phyloP scores from a whole-genome alignment of 2,329 filamentous ascomycete species.

The Teratosphaeria gauchensis region DNA sequence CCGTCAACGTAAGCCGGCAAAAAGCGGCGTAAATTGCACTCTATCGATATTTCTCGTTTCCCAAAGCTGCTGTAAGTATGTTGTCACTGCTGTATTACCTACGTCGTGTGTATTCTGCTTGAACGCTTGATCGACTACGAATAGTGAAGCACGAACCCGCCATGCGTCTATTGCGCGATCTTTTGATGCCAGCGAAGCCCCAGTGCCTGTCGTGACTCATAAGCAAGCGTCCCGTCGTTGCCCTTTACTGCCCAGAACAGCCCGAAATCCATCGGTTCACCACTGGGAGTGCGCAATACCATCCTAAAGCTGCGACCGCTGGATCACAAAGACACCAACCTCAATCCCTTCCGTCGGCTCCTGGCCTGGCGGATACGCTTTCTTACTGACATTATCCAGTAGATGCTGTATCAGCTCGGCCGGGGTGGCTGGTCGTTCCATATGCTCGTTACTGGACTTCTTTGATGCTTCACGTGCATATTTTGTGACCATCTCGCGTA shows the following conservation, averaged over 20 bases:
- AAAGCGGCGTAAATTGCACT: too few relatives aligned
- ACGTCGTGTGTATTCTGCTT: not conserved
- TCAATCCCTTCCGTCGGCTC: slow-evolving; percentile 38
- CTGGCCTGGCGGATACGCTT: slow-evolving; percentile 36
- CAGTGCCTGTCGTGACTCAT: not conserved
- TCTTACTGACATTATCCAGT: slow-evolving; percentile 46
- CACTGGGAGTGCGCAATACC: not conserved
- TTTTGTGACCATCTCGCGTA: slow-evolving; percentile 41
- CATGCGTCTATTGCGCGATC: not conserved
- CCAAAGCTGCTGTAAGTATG: not conserved
- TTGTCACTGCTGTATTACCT: not conserved
- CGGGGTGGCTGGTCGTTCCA: slow-evolving; percentile 29
- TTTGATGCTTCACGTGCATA: slow-evolving; percentile 36
- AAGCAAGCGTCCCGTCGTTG: not conserved
- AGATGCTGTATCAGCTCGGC: slow-evolving; percentile 50
- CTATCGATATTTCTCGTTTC: not conserved
- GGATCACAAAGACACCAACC: slow-evolving; percentile 39
- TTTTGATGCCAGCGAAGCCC: not conserved
- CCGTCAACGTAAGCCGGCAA: too few relatives aligned
- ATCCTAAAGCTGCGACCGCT: slow-evolving; percentile 14
- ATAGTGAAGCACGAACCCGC: not conserved
- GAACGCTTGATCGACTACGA: not conserved
- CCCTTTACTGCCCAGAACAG: not conserved
- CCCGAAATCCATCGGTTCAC: not conserved
- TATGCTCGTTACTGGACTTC: slow-evolving; percentile 25